These are phyloP conservation scores for Murraya koenigii DNA, from an alignment of 345 rosid species.

Conservation along the genomic window DNA sequence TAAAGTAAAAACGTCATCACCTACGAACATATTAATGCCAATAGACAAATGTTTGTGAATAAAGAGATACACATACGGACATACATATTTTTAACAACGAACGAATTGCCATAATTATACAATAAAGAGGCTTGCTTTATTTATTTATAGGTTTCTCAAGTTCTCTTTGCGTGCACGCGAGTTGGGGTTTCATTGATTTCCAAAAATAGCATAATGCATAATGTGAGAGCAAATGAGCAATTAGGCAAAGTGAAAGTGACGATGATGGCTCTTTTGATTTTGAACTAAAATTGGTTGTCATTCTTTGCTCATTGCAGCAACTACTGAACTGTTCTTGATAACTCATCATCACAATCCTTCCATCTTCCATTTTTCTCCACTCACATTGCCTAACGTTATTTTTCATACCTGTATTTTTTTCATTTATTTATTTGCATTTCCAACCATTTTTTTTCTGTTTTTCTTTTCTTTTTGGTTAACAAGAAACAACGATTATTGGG, in stretches of 20 bases:
- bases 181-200: constrained; percentile 8
- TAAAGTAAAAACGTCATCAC: too few relatives aligned
- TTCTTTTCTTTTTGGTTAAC: too few relatives aligned
- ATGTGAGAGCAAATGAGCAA: background rate
- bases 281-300: too few relatives aligned
- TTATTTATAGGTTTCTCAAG: background rate
- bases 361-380: background rate
- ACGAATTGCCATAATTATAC: background rate
- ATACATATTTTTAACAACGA: too few relatives aligned
- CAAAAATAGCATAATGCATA: constrained; percentile 1
- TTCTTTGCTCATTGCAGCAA: background rate
- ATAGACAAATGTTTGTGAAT: too few relatives aligned
- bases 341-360: background rate
- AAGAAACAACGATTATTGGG: too few relatives aligned
- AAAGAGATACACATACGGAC: too few relatives aligned
- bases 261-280: constrained; percentile 26
- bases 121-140: background rate
- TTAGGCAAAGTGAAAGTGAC: background rate
- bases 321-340: background rate
- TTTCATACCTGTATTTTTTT: background rate
- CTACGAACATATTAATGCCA: too few relatives aligned
- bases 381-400: background rate
- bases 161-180: constrained; percentile 36
- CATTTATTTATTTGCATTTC: background rate
- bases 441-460: background rate